Percentiles rank a stretch among this genome's conserved stretches.
Conservation (phyloP, 331 rosid species). For the Malus hybrid region DNA sequence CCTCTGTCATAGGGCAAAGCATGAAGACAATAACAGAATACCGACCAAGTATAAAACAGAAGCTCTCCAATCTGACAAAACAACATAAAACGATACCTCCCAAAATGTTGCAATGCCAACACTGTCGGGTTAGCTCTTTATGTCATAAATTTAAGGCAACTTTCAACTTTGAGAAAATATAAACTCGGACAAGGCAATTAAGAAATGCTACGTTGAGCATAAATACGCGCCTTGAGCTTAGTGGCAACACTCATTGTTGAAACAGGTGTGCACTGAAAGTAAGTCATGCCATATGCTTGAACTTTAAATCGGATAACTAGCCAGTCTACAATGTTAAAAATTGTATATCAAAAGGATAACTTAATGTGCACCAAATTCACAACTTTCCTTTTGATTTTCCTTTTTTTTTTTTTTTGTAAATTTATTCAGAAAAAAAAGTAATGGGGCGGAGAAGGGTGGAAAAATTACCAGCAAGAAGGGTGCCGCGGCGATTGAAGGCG, state of each 20-base stretch:
- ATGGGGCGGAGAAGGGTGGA: not conserved
- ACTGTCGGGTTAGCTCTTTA: not conserved
- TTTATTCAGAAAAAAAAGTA: not conserved
- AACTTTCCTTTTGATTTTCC: not conserved
- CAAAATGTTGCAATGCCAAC: not conserved
- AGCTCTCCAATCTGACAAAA: no score
- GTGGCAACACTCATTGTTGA: not conserved
- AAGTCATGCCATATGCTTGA: not conserved
- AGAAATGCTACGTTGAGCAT: not conserved
- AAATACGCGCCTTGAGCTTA: not conserved
- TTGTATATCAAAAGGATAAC: not conserved
- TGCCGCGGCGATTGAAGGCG: constrained; percentile 89
- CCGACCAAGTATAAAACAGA: no score
- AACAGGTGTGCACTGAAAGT: not conserved
- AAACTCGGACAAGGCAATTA: not conserved
- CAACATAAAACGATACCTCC: no score
- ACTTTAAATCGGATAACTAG: not conserved
- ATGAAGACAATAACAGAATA: no score
- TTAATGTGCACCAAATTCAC: not conserved
- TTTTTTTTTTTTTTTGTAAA: not conserved
- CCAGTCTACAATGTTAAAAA: not conserved
- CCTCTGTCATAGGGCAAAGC: no score
- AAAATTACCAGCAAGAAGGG: constrained; percentile 79
- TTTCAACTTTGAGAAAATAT: not conserved
- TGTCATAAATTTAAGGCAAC: not conserved